Base-by-base conservation (phyloP, 2,329 filamentous ascomycete genomes). In the Beauveria rudraprayagi region DNA sequence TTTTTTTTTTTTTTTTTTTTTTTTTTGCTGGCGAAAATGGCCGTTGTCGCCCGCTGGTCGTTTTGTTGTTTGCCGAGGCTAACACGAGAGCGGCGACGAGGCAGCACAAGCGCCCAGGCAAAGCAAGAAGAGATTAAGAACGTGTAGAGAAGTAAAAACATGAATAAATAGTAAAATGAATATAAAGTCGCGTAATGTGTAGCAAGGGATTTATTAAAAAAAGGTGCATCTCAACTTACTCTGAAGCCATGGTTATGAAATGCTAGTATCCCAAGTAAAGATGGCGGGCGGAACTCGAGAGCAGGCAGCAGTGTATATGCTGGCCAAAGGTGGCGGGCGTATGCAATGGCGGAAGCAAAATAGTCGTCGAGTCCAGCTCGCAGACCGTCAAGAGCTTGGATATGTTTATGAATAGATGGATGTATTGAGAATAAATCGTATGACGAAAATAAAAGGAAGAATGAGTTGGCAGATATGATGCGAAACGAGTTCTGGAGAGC, bases 21-120 rank as follows among this genome's bases (percentile, higher is more conserved):
- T 28, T 5, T 2, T 14, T 19, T 28, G 34, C 54, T 28, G 11
- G 11, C 37, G 22, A 34, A 11, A 10, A 43, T 14, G 57, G 53
- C 40, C 3, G 5, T 37, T 1, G 11, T 14, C 5, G 34, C 34
- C 34, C 5, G 34, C 34, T 5, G 1, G 26, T 6, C 9, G 37
- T 41, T 40, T 51, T 14, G 37, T 34, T 51, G 16, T 44, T 55
- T 61, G 46, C 58, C 58, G 58, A 61, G 58, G 58, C 58, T 61
- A 61, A 55, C 50, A 60, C 37, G 19, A 40, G n/a, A 24, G n/a
- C 17, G 16, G 44, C 40, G 53, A 16, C 17, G 19, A 3, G 5
- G 26, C 9, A 22, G 24, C 26, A 17, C 47, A 16, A 8, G 5
- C 34, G 40, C n/a, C 28, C 28, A 40, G 30, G 5, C 19, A 22